Conservation (phyloP, 345 rosid species). For the Pistacia integerrima region DNA sequence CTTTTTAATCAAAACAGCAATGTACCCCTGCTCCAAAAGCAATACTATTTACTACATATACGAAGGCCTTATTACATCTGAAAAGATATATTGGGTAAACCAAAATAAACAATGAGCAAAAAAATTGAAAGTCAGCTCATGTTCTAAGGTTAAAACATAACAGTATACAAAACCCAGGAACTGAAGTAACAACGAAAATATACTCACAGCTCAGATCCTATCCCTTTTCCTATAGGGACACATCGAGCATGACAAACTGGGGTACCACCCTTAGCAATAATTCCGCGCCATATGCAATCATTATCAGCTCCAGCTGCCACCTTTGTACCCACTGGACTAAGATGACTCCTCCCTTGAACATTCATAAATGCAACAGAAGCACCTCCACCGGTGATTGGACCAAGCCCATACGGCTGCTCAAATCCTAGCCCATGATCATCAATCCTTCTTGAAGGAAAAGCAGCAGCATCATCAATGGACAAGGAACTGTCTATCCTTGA, state of each 20-base stretch:
- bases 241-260: constrained; percentile 80
- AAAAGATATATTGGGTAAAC: not conserved
- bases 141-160: not conserved
- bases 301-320: constrained; percentile 39
- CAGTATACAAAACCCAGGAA: not conserved
- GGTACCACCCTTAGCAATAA: constrained; percentile 79
- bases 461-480: constrained; percentile 43
- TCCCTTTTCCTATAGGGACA: constrained; percentile 58
- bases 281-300: constrained; percentile 76
- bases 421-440: constrained; percentile 53
- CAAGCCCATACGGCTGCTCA: constrained; percentile 47
- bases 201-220: constrained; percentile 64
- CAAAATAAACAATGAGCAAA: not conserved
- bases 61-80: not conserved
- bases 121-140: not conserved
- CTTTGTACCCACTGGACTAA: constrained; percentile 49
- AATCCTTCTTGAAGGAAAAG: constrained; percentile 51
- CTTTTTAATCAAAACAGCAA: not conserved
- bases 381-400: constrained; percentile 46
- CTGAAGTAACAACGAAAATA: constrained; percentile 1
- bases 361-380: constrained; percentile 33
- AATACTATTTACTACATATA: not conserved
- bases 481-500: constrained; percentile 60
- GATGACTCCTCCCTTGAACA: constrained; percentile 39
- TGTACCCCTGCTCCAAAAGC: not conserved